These are phyloP conservation scores for Penicillium lividum DNA, from an alignment of 495 filamentous ascomycete genomes.

Conservation along the genomic window DNA sequence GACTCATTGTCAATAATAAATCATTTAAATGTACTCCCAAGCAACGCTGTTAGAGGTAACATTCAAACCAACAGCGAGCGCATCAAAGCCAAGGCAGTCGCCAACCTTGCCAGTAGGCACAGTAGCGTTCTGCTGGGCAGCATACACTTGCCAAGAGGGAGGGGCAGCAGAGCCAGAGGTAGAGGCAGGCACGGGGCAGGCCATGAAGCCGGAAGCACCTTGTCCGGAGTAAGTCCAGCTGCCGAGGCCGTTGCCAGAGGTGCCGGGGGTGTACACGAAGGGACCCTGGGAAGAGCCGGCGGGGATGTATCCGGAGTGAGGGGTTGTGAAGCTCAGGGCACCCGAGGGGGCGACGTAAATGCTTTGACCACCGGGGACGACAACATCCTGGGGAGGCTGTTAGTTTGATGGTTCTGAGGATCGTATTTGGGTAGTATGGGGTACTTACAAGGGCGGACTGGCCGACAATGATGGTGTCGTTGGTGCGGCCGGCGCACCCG, in stretches of 20 bases:
- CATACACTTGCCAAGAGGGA: constrained; percentile 37
- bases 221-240: constrained; percentile 28
- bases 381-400: constrained; percentile 37
- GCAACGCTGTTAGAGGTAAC: constrained; percentile 19
- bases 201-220: constrained; percentile 38
- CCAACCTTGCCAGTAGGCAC: constrained; percentile 33
- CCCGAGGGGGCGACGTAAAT: constrained; percentile 58
- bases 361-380: constrained; percentile 62
- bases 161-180: constrained; percentile 17
- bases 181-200: constrained; percentile 29
- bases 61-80: constrained; percentile 22
- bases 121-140: constrained; percentile 33
- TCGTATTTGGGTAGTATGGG: not conserved
- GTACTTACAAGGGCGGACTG: constrained; percentile 22
- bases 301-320: constrained; percentile 57
- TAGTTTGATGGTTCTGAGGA: constrained; percentile 1
- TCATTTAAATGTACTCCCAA: constrained; percentile 38
- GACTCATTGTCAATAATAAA: not conserved
- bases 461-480: constrained; percentile 35
- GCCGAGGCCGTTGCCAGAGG: constrained; percentile 22
- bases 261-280: constrained; percentile 37
- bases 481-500: constrained; percentile 30
- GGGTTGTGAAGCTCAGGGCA: constrained; percentile 53
- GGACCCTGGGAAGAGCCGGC: constrained; percentile 45
- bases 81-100: constrained; percentile 37